Percentiles rank a stretch among this genome's conserved stretches.
Conservation (phyloP, 2,329 filamentous ascomycete species). For the Nemania serpens region DNA sequence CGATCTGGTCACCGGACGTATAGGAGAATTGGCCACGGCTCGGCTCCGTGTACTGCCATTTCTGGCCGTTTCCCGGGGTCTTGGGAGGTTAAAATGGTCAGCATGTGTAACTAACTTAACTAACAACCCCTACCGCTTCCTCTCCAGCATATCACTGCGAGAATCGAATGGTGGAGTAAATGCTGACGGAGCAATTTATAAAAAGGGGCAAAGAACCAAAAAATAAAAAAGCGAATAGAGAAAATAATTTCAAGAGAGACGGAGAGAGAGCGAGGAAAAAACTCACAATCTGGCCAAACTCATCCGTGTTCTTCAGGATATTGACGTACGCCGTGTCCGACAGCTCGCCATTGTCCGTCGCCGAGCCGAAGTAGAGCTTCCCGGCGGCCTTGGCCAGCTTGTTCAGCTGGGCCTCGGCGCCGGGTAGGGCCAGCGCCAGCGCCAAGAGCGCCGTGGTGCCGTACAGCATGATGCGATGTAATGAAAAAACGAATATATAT, state of each 20-base stretch:
- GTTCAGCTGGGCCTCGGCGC: conserved; percentile 48
- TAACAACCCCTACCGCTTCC: too few relatives aligned
- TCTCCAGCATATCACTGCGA: too few relatives aligned
- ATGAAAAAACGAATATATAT: neutral
- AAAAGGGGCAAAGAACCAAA: too few relatives aligned
- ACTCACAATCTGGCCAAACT: conserved; percentile 62
- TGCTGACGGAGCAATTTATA: too few relatives aligned
- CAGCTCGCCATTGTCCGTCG: conserved; percentile 61
- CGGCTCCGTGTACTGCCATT: conserved; percentile 68
- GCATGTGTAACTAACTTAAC: too few relatives aligned
- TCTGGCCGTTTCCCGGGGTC: conserved; percentile 66
- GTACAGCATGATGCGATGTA: conserved; percentile 8
- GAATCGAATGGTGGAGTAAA: too few relatives aligned
- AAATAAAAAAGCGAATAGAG: too few relatives aligned
- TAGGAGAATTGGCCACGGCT: conserved; percentile 61
- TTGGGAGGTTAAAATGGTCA: neutral
- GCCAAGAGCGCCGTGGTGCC: conserved; percentile 13
- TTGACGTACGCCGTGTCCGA: conserved; percentile 50
- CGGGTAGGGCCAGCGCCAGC: conserved; percentile 27
- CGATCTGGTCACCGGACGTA: conserved; percentile 58
- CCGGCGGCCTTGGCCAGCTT: conserved; percentile 60
- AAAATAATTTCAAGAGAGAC: too few relatives aligned
- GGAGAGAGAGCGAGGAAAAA: neutral
- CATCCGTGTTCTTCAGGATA: conserved; percentile 58
- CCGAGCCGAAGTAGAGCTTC: conserved; percentile 66